A percentile compares a stretch with the other conserved stretches of the same genome.
Evolutionary conservation across 352 stramenopile species (phyloP).

Genomic region (Pythium scleroteichum): DNA sequence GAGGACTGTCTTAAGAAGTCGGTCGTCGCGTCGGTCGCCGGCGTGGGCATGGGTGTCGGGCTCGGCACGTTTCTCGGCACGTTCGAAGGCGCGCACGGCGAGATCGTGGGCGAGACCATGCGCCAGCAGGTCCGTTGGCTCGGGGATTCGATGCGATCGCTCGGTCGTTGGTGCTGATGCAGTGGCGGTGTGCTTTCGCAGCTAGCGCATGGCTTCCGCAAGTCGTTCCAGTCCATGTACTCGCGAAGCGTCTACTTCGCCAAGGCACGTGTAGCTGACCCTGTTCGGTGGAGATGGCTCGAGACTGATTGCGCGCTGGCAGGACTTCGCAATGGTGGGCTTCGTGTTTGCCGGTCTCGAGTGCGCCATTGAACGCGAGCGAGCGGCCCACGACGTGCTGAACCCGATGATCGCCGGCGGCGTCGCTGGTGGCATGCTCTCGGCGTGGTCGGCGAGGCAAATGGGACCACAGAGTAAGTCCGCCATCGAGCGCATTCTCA

Average conservation of each 20-base stretch:
- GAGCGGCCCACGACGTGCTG: constrained; percentile 70
- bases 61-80: constrained; percentile 86
- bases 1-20: constrained; percentile 87
- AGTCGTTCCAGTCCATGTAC: constrained; percentile 78
- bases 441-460: constrained; percentile 67
- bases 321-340: constrained; percentile 86
- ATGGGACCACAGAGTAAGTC: constrained; percentile 59
- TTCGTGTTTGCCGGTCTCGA: constrained; percentile 81
- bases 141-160: background rate
- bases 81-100: constrained; percentile 84
- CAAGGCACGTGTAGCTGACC: constrained; percentile 51
- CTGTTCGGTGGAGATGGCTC: no score
- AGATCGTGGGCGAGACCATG: constrained; percentile 85
- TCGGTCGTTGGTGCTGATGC: background rate
- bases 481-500: no score
- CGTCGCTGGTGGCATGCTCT: constrained; percentile 62
- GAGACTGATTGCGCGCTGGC: no score
- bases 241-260: constrained; percentile 86
- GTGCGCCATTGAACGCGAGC: constrained; percentile 83
- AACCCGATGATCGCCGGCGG: constrained; percentile 79
- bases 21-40: constrained; percentile 69
- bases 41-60: constrained; percentile 75
- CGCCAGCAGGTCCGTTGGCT: constrained; percentile 64
- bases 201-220: constrained; percentile 85
- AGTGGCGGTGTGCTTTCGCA: constrained; percentile 21